These are phyloP conservation scores for Colletotrichum noveboracense DNA, from an alignment of 2,329 filamentous ascomycete species.

Conservation along the genomic window DNA sequence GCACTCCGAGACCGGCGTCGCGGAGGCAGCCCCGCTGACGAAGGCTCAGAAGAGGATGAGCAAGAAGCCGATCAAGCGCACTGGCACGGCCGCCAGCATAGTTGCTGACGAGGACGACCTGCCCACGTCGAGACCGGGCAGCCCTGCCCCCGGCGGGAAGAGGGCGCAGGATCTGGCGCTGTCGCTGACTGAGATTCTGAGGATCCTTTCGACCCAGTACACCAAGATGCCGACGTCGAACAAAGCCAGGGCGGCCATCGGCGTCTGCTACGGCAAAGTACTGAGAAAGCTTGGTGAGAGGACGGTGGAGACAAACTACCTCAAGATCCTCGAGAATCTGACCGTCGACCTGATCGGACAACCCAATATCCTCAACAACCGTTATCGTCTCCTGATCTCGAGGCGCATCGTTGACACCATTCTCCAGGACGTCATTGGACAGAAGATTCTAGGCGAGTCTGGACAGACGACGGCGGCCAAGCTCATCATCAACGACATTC, in stretches of 20 bases:
- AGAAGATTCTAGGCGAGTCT: slow-evolving; percentile 84
- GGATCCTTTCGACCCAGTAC: slow-evolving; percentile 81
- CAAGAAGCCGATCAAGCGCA: slow-evolving; percentile 60
- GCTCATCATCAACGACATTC: slow-evolving; percentile 81
- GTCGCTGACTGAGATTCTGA: slow-evolving; percentile 78
- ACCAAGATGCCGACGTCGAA: slow-evolving; percentile 80
- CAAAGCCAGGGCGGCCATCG: slow-evolving; percentile 80
- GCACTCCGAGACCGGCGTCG: slow-evolving; percentile 67
- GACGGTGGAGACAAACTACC: slow-evolving; percentile 82
- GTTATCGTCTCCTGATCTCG: slow-evolving; percentile 85
- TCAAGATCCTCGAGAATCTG: slow-evolving; percentile 80
- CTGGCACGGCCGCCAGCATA: slow-evolving; percentile 63
- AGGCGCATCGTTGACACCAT: slow-evolving; percentile 85
- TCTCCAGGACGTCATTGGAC: slow-evolving; percentile 82
- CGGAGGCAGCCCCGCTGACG: slow-evolving; percentile 49
- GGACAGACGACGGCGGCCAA: slow-evolving; percentile 85
- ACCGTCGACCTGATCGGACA: slow-evolving; percentile 82
- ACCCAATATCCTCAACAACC: slow-evolving; percentile 77
- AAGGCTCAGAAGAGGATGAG: slow-evolving; percentile 79
- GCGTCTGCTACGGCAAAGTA: slow-evolving; percentile 85
- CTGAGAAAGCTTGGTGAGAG: slow-evolving; percentile 80
- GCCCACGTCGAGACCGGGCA: slow-evolving; percentile 66
- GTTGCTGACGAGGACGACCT: slow-evolving; percentile 78
- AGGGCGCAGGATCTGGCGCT: slow-evolving; percentile 77
- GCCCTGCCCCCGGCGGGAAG: slow-evolving; percentile 71